Evolutionary conservation across 2,329 filamentous ascomycete species (phyloP).

Genomic region (Fusarium euwallaceae): DNA sequence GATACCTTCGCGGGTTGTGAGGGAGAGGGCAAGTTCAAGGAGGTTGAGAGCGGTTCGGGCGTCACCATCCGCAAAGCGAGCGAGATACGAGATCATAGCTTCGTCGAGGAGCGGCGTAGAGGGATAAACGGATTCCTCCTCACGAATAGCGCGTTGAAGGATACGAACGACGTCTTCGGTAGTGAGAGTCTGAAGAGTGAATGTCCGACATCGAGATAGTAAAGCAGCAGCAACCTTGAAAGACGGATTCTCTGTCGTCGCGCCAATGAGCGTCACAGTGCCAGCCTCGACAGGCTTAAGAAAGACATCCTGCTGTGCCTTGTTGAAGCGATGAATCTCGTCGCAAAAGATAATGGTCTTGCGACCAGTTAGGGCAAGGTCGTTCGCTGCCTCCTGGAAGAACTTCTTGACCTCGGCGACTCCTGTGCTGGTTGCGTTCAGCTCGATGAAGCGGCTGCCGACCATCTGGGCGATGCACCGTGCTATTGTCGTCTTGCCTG

Average conservation of each 20-base stretch:
- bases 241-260: conserved; percentile 96
- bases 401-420: conserved; percentile 94
- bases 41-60: conserved; percentile 93
- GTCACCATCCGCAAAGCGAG: conserved; percentile 91
- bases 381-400: conserved; percentile 85
- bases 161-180: conserved; percentile 81
- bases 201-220: conserved; percentile 89
- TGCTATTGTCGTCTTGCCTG: conserved; percentile 92
- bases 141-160: conserved; percentile 77
- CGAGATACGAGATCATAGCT: conserved; percentile 83
- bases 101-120: conserved; percentile 76
- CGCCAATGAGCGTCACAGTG: conserved; percentile 90
- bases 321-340: conserved; percentile 93
- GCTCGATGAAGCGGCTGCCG: conserved; percentile 90
- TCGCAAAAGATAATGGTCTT: conserved; percentile 98
- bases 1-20: conserved; percentile 69
- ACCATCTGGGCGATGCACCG: conserved; percentile 87
- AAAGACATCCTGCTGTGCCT: conserved; percentile 95
- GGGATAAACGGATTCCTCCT: conserved; percentile 64
- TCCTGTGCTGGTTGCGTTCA: conserved; percentile 91
- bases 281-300: conserved; percentile 92
- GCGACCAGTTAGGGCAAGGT: conserved; percentile 83
- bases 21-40: conserved; percentile 86
- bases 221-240: conserved; percentile 93
- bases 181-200: conserved; percentile 83